Evolutionary conservation across 2,329 filamentous ascomycete genomes (phyloP), one percentile per base, ranked within the genome.

Genomic region (Pseudogymnoascus pannorum): DNA sequence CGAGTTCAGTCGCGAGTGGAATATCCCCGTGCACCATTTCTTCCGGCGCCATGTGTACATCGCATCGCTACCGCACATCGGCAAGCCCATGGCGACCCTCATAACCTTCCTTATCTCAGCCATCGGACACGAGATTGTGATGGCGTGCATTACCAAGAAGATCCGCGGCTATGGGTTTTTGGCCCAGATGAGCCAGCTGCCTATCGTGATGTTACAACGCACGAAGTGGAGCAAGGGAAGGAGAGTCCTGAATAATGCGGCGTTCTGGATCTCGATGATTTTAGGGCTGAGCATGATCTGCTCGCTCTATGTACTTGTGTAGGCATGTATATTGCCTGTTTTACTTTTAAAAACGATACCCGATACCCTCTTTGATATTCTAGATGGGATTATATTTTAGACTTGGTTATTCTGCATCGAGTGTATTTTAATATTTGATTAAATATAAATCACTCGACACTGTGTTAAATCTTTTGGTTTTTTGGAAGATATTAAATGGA

Each of bases 121-220:
- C 35, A 72, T 96, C 20, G 92, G 91, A 14, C 94, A 97, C 72
- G 94, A 99, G 75, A 82, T 99, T 62, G 90, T 99, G 69, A 96
- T 99, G 89, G 92, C 89, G 6, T 97, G 93, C 74, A 97, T 99
- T 72, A 97, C 92, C 24, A 93, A 97, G 79, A 97, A 99, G 78
- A 80, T 97, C 51, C 80, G 94, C 36, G 94, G 94, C 11, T 99
- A 97, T 71, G 94, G 93, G 8, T 96, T 97, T 72, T 71, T 95
- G 18, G 89, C 91, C 64, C 94, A 97, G 86, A 97, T 99, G 94
- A 77, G 95, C 64, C 94, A 99, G 79, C 82, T 97, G 67, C 94
- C 94, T 0, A 94, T 97, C 67, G 89, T 97, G n/a, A 85, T 92
- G 73, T 77, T 97, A 29, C 94, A 97, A 78, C 83, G 90, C 64